A percentile compares a stretch with the other conserved stretches of the same genome.
phyloP scores from a whole-genome alignment of 176 grass and related monocot genomes.

The Carex kokanica region DNA sequence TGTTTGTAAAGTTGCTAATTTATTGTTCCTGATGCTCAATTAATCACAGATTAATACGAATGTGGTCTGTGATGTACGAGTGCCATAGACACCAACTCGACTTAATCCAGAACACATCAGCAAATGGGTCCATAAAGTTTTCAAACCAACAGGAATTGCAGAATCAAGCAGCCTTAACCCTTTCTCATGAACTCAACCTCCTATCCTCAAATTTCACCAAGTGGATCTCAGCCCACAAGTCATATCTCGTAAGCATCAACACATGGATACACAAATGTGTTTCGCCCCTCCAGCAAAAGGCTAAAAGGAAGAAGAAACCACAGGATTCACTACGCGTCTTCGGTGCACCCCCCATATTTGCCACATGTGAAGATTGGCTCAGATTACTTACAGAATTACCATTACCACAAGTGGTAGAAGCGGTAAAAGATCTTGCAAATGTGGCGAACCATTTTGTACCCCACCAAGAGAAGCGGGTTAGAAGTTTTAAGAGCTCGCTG shows the following conservation, averaged over 20 bases:
- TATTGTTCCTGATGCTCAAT: constrained; percentile 1
- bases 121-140: constrained; percentile 49
- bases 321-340: constrained; percentile 33
- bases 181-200: constrained; percentile 69
- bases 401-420: constrained; percentile 44
- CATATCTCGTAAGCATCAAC: constrained; percentile 71
- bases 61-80: constrained; percentile 80
- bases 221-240: constrained; percentile 73
- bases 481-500: constrained; percentile 43
- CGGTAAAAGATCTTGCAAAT: constrained; percentile 54
- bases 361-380: constrained; percentile 74
- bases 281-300: constrained; percentile 39
- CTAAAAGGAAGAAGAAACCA: constrained; percentile 27
- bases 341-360: constrained; percentile 67
- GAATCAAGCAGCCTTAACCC: constrained; percentile 49
- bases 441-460: constrained; percentile 49
- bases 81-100: constrained; percentile 59
- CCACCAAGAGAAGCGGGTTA: constrained; percentile 54
- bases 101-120: constrained; percentile 49
- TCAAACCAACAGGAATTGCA: constrained; percentile 57
- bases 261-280: constrained; percentile 83
- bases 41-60: constrained; percentile 64
- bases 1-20: not conserved
- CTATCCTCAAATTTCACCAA: constrained; percentile 74
- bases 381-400: constrained; percentile 35